phyloP scores from a whole-genome alignment of 768 basidiomycete genomes.

The Pseudohyphozyma bogoriensis region DNA sequence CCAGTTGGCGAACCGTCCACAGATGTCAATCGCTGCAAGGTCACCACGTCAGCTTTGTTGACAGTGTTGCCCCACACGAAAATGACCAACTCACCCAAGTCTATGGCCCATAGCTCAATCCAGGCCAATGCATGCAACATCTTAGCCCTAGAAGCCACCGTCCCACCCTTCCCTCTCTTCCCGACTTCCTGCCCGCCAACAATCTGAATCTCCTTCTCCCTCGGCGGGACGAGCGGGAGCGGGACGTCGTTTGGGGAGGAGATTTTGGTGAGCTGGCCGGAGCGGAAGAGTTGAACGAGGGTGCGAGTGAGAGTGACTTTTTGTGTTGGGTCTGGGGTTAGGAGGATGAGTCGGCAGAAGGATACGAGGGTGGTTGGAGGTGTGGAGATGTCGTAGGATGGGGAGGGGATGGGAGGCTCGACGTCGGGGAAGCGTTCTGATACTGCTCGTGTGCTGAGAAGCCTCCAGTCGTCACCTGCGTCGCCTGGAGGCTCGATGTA shows the following conservation, averaged over 20 bases:
- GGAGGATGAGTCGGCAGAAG: conserved; percentile 68
- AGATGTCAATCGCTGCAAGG: conserved; percentile 42
- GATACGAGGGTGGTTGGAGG: conserved; percentile 59
- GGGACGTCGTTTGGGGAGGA: conserved; percentile 42
- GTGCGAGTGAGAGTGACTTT: conserved; percentile 54
- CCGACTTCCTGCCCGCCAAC: conserved; percentile 54
- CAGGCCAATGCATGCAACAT: conserved; percentile 77
- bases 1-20: conserved; percentile 57
- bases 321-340: conserved; percentile 57
- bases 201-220: conserved; percentile 49
- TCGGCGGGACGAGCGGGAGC: conserved; percentile 56
- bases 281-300: conserved; percentile 58
- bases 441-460: conserved; percentile 60
- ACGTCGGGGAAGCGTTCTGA: conserved; percentile 51
- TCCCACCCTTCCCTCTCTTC: conserved; percentile 45
- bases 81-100: conserved; percentile 53
- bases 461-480: conserved; percentile 48
- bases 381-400: conserved; percentile 12
- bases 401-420: conserved; percentile 35
- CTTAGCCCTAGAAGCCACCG: conserved; percentile 52
- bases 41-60: too few species aligned
- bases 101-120: conserved; percentile 84
- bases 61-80: conserved; percentile 9
- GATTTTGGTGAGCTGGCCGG: conserved; percentile 57
- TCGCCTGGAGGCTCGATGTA: conserved; percentile 52